These are phyloP conservation scores for Rhamnella rubrinervis DNA, from an alignment of 331 rosid genomes.

Conservation along the genomic window DNA sequence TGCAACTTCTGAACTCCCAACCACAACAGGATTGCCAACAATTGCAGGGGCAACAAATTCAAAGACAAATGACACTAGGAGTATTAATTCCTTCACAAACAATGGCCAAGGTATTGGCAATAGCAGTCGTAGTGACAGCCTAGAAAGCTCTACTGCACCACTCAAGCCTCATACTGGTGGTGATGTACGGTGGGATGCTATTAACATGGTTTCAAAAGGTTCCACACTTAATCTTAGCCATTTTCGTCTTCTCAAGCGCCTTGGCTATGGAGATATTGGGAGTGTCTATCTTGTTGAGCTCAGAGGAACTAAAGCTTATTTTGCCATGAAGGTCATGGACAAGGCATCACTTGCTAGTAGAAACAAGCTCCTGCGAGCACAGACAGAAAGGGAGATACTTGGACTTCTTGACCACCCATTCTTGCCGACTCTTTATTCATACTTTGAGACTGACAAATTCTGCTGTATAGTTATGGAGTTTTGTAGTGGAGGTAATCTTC, in stretches of 20 bases:
- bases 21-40: constrained; percentile 14
- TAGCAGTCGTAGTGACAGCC: constrained; percentile 58
- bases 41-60: constrained; percentile 26
- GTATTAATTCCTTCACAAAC: constrained; percentile 17
- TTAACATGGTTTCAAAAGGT: constrained; percentile 44
- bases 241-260: constrained; percentile 73
- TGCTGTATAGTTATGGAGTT: constrained; percentile 83
- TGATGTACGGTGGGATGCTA: constrained; percentile 73
- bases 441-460: constrained; percentile 78
- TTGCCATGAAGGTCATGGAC: constrained; percentile 91
- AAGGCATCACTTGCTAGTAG: constrained; percentile 76
- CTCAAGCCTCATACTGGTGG: constrained; percentile 87
- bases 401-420: constrained; percentile 94
- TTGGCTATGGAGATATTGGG: constrained; percentile 82
- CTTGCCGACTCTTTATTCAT: constrained; percentile 73
- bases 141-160: constrained; percentile 58
- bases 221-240: constrained; percentile 52
- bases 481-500: constrained; percentile 85
- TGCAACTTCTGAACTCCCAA: constrained; percentile 34
- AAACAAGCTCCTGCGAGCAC: constrained; percentile 73
- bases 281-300: constrained; percentile 81
- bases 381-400: constrained; percentile 83
- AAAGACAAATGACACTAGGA: constrained; percentile 21
- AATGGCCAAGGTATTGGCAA: constrained; percentile 32
- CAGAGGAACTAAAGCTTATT: constrained; percentile 53